These are phyloP conservation scores for Aphanomyces cochlioides DNA, from an alignment of 352 stramenopile genomes.

Conservation along the genomic window DNA sequence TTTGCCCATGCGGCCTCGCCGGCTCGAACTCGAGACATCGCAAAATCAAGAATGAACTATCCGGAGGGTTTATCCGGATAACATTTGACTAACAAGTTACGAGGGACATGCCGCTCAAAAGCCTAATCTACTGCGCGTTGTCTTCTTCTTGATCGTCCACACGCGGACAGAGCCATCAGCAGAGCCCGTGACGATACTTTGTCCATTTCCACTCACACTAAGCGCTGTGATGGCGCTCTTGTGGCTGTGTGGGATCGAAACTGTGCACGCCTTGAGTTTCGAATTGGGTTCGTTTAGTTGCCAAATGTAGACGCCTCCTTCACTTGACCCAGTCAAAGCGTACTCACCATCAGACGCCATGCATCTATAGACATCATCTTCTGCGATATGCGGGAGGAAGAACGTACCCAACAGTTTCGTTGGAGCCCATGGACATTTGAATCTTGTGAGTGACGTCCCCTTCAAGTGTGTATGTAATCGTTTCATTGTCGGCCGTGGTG, in stretches of 20 bases:
- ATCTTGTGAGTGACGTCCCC: conserved; percentile 49
- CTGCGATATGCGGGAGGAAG: neutral
- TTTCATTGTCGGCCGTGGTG: conserved; percentile 64
- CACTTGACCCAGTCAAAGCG: conserved; percentile 60
- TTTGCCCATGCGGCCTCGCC: conserved; percentile 89
- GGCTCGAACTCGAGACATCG: conserved; percentile 37
- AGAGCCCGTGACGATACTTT: conserved; percentile 52
- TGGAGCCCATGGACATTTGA: conserved; percentile 39
- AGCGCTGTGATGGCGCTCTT: conserved; percentile 61
- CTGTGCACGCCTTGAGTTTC: conserved; percentile 44
- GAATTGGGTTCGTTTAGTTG: conserved; percentile 45
- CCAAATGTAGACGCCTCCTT: conserved; percentile 65
- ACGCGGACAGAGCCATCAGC: conserved; percentile 59
- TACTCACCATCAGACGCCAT: conserved; percentile 73
- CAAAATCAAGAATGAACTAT: neutral
- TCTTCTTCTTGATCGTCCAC: conserved; percentile 41
- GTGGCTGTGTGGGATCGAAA: conserved; percentile 50
- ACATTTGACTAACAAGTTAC: neutral
- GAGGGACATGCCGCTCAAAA: neutral
- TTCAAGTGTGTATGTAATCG: conserved; percentile 54
- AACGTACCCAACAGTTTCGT: conserved; percentile 60
- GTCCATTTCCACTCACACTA: conserved; percentile 49
- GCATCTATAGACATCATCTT: conserved; percentile 38
- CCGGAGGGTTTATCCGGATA: conserved; percentile 3
- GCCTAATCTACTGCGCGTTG: conserved; percentile 13